Evolutionary conservation across 441 rosid genomes (phyloP).

Genomic region (Pelargonium australe): DNA sequence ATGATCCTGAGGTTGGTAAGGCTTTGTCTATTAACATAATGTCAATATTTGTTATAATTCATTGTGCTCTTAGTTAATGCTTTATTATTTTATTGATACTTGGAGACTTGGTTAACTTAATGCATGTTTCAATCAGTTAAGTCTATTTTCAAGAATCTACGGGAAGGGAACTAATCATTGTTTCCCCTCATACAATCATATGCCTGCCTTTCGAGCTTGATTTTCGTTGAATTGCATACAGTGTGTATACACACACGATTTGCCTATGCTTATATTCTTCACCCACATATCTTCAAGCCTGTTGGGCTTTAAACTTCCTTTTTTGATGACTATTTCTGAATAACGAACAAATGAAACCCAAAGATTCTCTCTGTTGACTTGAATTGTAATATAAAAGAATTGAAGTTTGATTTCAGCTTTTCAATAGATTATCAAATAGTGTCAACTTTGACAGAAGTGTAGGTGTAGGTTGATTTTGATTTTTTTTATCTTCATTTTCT

Average conservation of each 20-base stretch:
- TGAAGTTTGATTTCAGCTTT: neutral
- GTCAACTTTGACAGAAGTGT: neutral
- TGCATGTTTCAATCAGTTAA: neutral
- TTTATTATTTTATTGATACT: neutral
- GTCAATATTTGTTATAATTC: constrained; percentile 1
- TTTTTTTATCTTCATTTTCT: constrained; percentile 8
- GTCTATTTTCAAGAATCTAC: neutral
- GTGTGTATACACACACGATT: no score
- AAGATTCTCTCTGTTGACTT: no score
- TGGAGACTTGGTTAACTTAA: neutral
- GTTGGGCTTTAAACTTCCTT: no score
- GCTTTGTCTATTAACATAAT: constrained; percentile 13
- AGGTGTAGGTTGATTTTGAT: neutral
- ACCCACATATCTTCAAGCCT: no score
- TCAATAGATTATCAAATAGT: neutral
- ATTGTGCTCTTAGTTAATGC: neutral
- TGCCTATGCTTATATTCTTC: no score
- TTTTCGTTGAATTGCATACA: no score
- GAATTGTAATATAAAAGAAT: neutral
- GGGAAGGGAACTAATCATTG: neutral
- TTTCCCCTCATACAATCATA: neutral
- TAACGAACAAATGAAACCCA: no score
- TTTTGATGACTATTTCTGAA: neutral
- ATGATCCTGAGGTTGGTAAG: constrained; percentile 71
- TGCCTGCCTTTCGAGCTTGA: neutral